Percentiles rank a stretch among this genome's conserved stretches.
Evolutionary conservation across 257 asterid genomes (phyloP).

Genomic region (Nicotiana undulata): DNA sequence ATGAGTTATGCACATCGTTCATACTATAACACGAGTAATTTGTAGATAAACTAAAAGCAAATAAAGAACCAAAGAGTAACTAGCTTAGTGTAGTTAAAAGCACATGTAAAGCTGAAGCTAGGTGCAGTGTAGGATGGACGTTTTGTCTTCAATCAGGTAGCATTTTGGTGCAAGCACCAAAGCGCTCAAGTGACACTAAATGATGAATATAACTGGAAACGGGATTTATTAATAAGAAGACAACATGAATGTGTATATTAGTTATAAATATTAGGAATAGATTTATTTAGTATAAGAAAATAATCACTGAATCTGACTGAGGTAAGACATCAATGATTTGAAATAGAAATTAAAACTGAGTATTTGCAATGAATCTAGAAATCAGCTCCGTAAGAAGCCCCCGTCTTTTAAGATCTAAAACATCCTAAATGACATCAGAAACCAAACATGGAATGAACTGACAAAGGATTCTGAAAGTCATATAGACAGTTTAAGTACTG

Average conservation of each 20-base stretch:
- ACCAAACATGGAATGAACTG: not conserved
- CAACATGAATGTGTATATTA: not conserved
- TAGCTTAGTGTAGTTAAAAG: not conserved
- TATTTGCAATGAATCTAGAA: not conserved
- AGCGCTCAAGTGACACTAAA: not conserved
- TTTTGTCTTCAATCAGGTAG: not conserved
- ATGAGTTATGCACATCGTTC: not conserved
- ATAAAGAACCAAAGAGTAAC: not conserved
- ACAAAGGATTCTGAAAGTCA: not conserved
- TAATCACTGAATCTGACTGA: not conserved
- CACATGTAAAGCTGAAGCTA: constrained; percentile 1
- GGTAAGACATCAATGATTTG: not conserved
- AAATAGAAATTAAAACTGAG: not conserved
- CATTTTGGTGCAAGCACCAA: not conserved
- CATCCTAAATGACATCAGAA: not conserved
- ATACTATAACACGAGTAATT: not conserved
- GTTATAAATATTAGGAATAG: not conserved
- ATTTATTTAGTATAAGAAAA: not conserved
- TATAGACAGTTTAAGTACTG: not conserved
- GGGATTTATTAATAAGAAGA: not conserved
- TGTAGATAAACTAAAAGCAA: not conserved
- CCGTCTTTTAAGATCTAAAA: not conserved
- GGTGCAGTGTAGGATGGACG: not conserved
- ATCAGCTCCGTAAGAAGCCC: not conserved
- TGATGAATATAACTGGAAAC: not conserved